Conservation (phyloP, 2,329 filamentous ascomycete genomes). For the Penicillium hesseltinei region DNA sequence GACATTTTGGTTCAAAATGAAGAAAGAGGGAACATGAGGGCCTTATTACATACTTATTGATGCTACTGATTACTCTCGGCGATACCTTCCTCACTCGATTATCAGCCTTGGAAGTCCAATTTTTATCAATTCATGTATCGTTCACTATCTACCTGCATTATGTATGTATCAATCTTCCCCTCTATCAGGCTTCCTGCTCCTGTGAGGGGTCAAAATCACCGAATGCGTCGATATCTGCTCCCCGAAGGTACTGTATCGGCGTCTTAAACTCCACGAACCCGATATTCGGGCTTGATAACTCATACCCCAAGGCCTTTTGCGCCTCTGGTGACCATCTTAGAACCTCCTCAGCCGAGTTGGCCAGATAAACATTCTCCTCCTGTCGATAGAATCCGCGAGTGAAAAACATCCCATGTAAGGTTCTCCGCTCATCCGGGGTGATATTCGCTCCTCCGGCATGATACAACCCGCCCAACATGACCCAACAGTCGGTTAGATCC, state of each 20-base stretch:
- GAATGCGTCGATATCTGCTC: not conserved
- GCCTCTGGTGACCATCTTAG: not conserved
- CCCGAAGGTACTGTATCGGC: not conserved
- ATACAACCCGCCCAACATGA: slow-evolving; percentile 43
- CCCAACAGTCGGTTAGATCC: slow-evolving; percentile 41
- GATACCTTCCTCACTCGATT: too few species aligned
- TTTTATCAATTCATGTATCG: not conserved
- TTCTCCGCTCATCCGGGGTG: slow-evolving; percentile 20
- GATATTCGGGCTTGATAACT: not conserved
- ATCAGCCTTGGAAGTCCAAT: not conserved
- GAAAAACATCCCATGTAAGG: not conserved
- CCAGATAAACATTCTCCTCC: not conserved
- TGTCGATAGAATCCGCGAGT: not conserved
- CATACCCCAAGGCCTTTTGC: not conserved
- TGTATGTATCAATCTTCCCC: not conserved
- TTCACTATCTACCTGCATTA: not conserved
- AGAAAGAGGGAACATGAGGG: too few species aligned
- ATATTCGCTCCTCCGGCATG: slow-evolving; percentile 44
- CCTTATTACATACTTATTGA: too few species aligned
- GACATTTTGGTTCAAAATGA: too few species aligned
- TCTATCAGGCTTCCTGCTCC: not conserved
- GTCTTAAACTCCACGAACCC: not conserved
- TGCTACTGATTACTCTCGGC: too few species aligned
- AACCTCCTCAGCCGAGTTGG: not conserved
- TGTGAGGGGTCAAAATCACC: not conserved